A percentile compares a stretch with the other conserved stretches of the same genome.
phyloP scores from a whole-genome alignment of 2,329 filamentous ascomycete genomes.

The Fusarium sp. region DNA sequence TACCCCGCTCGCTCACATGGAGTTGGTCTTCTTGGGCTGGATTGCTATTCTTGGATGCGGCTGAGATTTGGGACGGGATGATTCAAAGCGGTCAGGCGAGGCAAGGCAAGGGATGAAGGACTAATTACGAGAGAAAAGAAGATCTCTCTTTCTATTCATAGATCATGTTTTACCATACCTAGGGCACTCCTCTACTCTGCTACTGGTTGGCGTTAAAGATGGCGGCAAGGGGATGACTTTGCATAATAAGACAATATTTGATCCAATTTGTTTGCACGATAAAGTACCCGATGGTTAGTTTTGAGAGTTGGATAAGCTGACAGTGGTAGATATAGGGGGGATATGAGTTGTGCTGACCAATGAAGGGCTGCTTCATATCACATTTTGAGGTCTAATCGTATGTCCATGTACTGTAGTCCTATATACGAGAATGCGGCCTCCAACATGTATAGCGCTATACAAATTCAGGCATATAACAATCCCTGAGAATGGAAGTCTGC shows the following conservation, averaged over 20 bases:
- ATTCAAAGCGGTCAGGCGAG: conserved; percentile 2
- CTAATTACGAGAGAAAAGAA: neutral
- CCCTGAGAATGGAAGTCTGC: neutral
- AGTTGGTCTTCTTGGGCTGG: conserved; percentile 22
- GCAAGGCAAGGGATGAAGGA: neutral
- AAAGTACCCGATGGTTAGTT: neutral
- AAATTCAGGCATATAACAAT: neutral
- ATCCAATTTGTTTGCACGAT: neutral
- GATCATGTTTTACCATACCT: conserved; percentile 25
- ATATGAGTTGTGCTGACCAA: neutral
- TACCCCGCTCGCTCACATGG: conserved; percentile 40
- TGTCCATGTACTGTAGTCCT: neutral
- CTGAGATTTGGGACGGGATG: conserved; percentile 20
- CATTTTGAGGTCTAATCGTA: neutral
- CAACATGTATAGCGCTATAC: neutral
- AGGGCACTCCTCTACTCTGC: conserved; percentile 4
- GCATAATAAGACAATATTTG: conserved; percentile 16
- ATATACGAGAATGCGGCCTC: neutral
- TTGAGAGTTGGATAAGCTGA: neutral
- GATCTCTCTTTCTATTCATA: conserved; percentile 28
- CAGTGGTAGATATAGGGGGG: neutral
- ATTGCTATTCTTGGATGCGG: conserved; percentile 25
- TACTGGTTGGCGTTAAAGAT: conserved; percentile 27
- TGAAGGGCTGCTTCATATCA: neutral
- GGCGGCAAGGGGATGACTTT: conserved; percentile 6